phyloP scores from a whole-genome alignment of 768 basidiomycete species.

The Suillus luteus region DNA sequence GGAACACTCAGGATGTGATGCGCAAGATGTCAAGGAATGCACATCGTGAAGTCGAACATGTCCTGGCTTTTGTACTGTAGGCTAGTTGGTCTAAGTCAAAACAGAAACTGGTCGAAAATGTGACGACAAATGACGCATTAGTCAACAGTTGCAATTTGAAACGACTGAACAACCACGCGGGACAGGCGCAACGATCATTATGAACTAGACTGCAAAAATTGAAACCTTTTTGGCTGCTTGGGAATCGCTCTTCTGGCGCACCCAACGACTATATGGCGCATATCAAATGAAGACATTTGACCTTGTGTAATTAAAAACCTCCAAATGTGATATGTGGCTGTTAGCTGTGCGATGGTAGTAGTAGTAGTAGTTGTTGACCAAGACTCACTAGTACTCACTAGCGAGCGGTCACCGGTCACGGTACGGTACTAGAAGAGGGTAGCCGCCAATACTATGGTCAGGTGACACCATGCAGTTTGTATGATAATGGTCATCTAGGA shows the following conservation, averaged over 20 bases:
- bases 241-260: neutral
- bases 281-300: neutral
- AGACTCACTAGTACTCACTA: neutral
- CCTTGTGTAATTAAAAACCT: neutral
- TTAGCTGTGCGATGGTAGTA: neutral
- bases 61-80: neutral
- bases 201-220: neutral
- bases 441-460: neutral
- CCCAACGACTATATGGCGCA: neutral
- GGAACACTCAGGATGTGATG: neutral
- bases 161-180: neutral
- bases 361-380: too few relatives aligned
- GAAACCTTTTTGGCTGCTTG: neutral
- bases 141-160: neutral
- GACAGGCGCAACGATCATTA: neutral
- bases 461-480: neutral
- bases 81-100: neutral
- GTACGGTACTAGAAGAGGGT: neutral
- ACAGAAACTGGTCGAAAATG: neutral
- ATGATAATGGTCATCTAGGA: neutral
- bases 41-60: neutral
- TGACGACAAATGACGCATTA: slow-evolving; percentile 1
- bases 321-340: neutral
- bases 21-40: neutral
- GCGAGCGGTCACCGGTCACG: neutral